Percentiles rank a stretch among this genome's conserved stretches.
These are phyloP conservation scores for Populus tomentosa DNA, from an alignment of 441 rosid genomes.

Conservation along the genomic window DNA sequence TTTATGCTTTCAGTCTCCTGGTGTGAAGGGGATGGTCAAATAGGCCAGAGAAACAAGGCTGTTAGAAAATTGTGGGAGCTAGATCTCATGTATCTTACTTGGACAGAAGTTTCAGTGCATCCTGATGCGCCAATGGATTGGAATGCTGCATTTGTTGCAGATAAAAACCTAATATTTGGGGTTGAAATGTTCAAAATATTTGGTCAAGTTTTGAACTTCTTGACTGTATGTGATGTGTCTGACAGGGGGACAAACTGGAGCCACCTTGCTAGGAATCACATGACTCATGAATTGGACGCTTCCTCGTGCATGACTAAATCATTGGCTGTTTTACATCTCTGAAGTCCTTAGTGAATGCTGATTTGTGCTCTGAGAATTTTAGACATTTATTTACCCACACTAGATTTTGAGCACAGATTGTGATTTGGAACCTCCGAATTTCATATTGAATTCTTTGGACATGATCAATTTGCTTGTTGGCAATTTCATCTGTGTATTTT, in stretches of 20 bases:
- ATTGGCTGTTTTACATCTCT: conserved; percentile 70
- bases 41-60: conserved; percentile 95
- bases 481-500: neutral
- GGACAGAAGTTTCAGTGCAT: conserved; percentile 79
- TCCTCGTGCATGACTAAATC: conserved; percentile 79
- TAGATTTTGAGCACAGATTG: conserved; percentile 19
- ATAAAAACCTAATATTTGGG: conserved; percentile 64
- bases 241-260: conserved; percentile 55
- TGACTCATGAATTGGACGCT: conserved; percentile 71
- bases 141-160: conserved; percentile 80
- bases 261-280: conserved; percentile 68
- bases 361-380: conserved; percentile 19
- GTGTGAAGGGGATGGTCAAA: conserved; percentile 97
- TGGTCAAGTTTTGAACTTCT: conserved; percentile 80
- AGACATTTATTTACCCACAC: conserved; percentile 14
- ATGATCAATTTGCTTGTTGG: neutral
- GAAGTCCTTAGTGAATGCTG: conserved; percentile 13
- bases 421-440: conserved; percentile 9
- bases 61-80: conserved; percentile 95
- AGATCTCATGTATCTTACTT: conserved; percentile 74
- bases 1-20: conserved; percentile 94
- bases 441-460: conserved; percentile 30
- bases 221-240: conserved; percentile 56
- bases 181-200: conserved; percentile 97
- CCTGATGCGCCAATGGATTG: conserved; percentile 99